Percentiles rank a stretch among this genome's conserved stretches.
Conservation (phyloP, 805 yeast genomes). For the Ogataea pignaliae region DNA sequence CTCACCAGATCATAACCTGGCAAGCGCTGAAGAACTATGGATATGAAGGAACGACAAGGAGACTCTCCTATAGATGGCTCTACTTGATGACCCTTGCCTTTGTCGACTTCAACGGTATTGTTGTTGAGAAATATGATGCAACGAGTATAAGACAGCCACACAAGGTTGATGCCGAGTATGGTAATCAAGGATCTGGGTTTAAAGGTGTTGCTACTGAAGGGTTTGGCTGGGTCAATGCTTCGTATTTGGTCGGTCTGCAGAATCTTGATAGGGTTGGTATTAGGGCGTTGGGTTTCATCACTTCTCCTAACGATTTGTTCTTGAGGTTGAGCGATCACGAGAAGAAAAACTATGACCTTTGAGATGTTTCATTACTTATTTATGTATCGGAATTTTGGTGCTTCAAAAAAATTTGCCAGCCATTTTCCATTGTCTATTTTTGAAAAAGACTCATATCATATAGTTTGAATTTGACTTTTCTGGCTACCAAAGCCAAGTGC, state of each 20-base stretch:
- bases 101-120: conserved; percentile 90
- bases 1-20: conserved; percentile 96
- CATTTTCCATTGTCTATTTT: background rate
- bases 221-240: conserved; percentile 97
- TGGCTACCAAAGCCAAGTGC: too few species aligned
- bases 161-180: conserved; percentile 91
- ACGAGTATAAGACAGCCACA: conserved; percentile 81
- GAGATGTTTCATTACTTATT: too few species aligned
- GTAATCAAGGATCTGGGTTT: conserved; percentile 91
- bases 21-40: conserved; percentile 75
- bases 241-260: conserved; percentile 69
- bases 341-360: conserved; percentile 31
- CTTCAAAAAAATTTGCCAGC: background rate
- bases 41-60: conserved; percentile 53
- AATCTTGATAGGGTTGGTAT: conserved; percentile 61
- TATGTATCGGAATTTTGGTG: too few species aligned
- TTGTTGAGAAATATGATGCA: conserved; percentile 93
- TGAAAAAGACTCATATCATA: too few species aligned
- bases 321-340: conserved; percentile 40
- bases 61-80: conserved; percentile 87
- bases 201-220: conserved; percentile 95
- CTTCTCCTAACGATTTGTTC: conserved; percentile 66
- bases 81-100: conserved; percentile 82
- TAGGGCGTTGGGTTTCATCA: conserved; percentile 74
- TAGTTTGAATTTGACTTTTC: too few species aligned